A percentile compares a stretch with the other conserved stretches of the same genome.
These are phyloP conservation scores for Chloridella minuta DNA, from an alignment of 352 stramenopile species.

Conservation along the genomic window DNA sequence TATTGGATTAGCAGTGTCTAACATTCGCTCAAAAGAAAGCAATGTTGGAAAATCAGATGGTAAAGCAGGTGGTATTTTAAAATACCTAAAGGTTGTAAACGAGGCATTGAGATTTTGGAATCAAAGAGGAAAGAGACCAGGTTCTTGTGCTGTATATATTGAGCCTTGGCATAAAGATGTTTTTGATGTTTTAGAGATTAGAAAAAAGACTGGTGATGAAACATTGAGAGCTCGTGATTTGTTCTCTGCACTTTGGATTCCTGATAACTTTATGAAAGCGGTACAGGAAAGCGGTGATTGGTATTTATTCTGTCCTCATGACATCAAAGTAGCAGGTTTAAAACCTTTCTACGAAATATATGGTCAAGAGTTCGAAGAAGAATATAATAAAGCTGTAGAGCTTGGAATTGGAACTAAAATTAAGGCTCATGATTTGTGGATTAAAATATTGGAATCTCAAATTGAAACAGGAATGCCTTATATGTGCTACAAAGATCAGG, in stretches of 20 bases:
- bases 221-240: conserved; percentile 70
- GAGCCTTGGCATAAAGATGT: conserved; percentile 89
- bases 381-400: no score
- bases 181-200: conserved; percentile 81
- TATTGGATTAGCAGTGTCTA: no score
- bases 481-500: conserved; percentile 75
- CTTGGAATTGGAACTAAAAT: no score
- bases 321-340: no score
- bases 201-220: conserved; percentile 98
- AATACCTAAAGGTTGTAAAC: no score
- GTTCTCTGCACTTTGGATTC: conserved; percentile 95
- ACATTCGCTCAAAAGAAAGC: no score
- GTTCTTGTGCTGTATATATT: conserved; percentile 91
- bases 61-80: no score
- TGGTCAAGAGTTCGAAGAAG: no score
- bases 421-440: conserved; percentile 75
- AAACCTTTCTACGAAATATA: no score
- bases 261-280: conserved; percentile 95
- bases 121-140: conserved; percentile 62
- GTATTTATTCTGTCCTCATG: conserved; percentile 68
- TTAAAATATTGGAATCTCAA: conserved; percentile 83
- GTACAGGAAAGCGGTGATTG: conserved; percentile 79
- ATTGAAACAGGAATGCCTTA: conserved; percentile 97
- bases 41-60: no score
- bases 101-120: no score